A percentile compares a stretch with the other conserved stretches of the same genome.
phyloP scores from a whole-genome alignment of 1,139 yeast genomes.

The Candida sp. region DNA sequence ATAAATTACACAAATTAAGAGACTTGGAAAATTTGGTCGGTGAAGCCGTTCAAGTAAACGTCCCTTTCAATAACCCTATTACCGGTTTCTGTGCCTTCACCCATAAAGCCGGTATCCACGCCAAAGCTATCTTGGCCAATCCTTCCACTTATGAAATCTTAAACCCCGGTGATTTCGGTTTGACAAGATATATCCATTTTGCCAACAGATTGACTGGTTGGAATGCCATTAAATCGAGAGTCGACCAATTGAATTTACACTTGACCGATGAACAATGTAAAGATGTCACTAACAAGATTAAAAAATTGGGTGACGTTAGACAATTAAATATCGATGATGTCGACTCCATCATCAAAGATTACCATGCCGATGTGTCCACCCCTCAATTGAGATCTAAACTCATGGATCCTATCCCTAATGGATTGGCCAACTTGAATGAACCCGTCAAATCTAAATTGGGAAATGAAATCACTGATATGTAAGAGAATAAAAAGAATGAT shows the following conservation, averaged over 20 bases:
- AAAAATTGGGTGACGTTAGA: slow-evolving; percentile 54
- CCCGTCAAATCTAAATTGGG: slow-evolving; percentile 5
- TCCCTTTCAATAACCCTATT: slow-evolving; percentile 59
- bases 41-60: slow-evolving; percentile 54
- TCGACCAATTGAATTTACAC: slow-evolving; percentile 45
- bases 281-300: slow-evolving; percentile 51
- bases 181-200: slow-evolving; percentile 55
- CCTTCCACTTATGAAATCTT: slow-evolving; percentile 59
- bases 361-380: slow-evolving; percentile 33
- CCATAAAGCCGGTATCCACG: slow-evolving; percentile 62
- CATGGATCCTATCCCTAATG: slow-evolving; percentile 6
- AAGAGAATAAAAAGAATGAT: slow-evolving; percentile 7
- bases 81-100: slow-evolving; percentile 64
- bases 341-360: slow-evolving; percentile 46
- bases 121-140: slow-evolving; percentile 57
- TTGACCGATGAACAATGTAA: slow-evolving; percentile 56
- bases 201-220: slow-evolving; percentile 60
- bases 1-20: slow-evolving; percentile 51
- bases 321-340: slow-evolving; percentile 47
- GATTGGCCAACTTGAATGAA: slow-evolving; percentile 8
- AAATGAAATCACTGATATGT: slow-evolving; percentile 3
- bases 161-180: slow-evolving; percentile 55
- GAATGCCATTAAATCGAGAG: slow-evolving; percentile 48
- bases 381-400: slow-evolving; percentile 18
- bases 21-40: slow-evolving; percentile 57